Base-by-base conservation (phyloP, 2,329 filamentous ascomycete genomes). In the Diaporthe batatas region DNA sequence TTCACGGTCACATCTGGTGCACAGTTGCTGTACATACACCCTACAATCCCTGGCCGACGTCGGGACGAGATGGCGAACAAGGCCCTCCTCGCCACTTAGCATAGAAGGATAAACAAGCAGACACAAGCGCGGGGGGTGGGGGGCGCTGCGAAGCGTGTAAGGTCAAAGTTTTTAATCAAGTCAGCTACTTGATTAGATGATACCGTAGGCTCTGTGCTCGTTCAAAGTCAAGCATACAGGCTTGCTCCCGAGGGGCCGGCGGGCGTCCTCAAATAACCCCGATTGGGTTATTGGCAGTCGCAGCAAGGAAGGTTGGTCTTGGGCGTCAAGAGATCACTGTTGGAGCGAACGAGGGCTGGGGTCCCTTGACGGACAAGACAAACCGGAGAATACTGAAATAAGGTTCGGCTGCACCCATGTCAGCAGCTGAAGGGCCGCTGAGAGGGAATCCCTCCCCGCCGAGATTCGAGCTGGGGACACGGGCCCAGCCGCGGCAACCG, bases 141-240 rank as follows among this genome's bases (percentile, higher is more conserved):
- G 47, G 32, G 62, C n/a, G 12, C 32, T 36, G 62, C 32, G 47
- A 36, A 67, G 62, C 47, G 53, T 39, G 53, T 53, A 39, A 51
- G 34, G 18, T 39, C 47, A 67, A 67, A 10, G 62, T 5, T 67
- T 67, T 67, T 39, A 47, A 16, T 25, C 62, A 53, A 53, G 62
- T 39, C 62, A 67, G 62, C 32, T 67, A 39, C 14, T 42, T 53
- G 18, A 53, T 47, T 21, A 14, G 47, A 12, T 39, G 62, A 18
- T 34, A 67, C 32, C 36, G 36, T 53, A 67, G 62, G 62, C 62
- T 67, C 62, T 67, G 62, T 67, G 62, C 62, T 12, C 62, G 12
- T 0, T 6, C 47, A 51, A 6, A 34, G 47, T 36, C 47, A 53
- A 67, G 47, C 47, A 53, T 36, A 25, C n/a, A 67, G 47, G 62